These are phyloP conservation scores for Phytophthora citrophthora DNA, from an alignment of 352 stramenopile genomes.

Conservation along the genomic window DNA sequence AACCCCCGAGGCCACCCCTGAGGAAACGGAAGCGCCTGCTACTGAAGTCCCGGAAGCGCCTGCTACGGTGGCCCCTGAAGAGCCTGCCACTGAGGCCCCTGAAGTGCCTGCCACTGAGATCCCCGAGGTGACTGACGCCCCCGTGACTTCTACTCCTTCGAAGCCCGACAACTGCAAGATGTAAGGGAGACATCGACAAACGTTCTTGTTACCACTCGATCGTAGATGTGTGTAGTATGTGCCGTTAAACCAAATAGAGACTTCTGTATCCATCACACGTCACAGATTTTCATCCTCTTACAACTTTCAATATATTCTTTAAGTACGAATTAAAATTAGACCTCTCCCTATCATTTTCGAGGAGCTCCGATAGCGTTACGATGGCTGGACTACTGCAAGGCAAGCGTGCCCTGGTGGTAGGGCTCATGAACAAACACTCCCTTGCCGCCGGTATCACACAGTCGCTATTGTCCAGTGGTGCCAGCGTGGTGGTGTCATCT, in stretches of 20 bases:
- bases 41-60: neutral
- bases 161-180: conserved; percentile 12
- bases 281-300: conserved; percentile 1
- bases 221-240: conserved; percentile 5
- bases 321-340: conserved; percentile 7
- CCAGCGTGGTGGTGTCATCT: conserved; percentile 83
- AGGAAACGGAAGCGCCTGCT: neutral
- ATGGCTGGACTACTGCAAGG: conserved; percentile 51
- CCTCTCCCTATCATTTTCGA: neutral
- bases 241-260: conserved; percentile 8
- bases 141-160: neutral
- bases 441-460: conserved; percentile 79
- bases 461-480: conserved; percentile 65
- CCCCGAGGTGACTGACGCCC: neutral
- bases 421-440: conserved; percentile 91
- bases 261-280: conserved; percentile 8
- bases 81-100: neutral
- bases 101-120: neutral
- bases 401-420: conserved; percentile 86
- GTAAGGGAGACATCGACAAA: neutral
- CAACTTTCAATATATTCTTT: neutral
- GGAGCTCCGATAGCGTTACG: neutral
- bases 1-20: neutral
- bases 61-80: neutral
- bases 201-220: neutral